phyloP scores from a whole-genome alignment of 2,329 filamentous ascomycete species.

The Fusarium sublunatum region DNA sequence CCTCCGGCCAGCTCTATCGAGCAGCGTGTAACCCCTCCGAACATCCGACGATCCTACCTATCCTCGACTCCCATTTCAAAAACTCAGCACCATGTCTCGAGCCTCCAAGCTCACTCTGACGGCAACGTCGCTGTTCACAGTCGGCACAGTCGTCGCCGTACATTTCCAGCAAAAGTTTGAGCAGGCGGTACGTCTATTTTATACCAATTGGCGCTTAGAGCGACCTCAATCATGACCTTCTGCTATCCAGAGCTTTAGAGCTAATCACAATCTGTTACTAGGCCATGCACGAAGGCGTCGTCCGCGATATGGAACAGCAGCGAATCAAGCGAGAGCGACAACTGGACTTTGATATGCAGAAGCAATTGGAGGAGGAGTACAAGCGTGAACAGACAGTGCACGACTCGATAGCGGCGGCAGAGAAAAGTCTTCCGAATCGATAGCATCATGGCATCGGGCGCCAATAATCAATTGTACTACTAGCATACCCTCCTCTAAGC shows the following conservation, averaged over 20 bases:
- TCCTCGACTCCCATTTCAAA: neutral
- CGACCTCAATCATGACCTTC: neutral
- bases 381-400: slow-evolving; percentile 86
- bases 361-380: slow-evolving; percentile 86
- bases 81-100: slow-evolving; percentile 75
- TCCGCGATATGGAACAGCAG: slow-evolving; percentile 95
- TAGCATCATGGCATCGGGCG: slow-evolving; percentile 20
- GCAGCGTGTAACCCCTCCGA: too few species aligned
- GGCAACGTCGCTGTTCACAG: slow-evolving; percentile 79
- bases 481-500: slow-evolving; percentile 28
- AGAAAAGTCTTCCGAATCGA: slow-evolving; percentile 43
- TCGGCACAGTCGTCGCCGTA: slow-evolving; percentile 82
- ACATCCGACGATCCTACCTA: neutral
- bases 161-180: slow-evolving; percentile 90
- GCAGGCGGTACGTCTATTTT: slow-evolving; percentile 71
- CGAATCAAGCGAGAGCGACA: slow-evolving; percentile 89
- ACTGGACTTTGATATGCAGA: slow-evolving; percentile 94
- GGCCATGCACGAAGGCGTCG: slow-evolving; percentile 96
- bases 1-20: rapidly evolving
- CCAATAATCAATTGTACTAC: slow-evolving; percentile 11
- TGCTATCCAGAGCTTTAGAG: neutral
- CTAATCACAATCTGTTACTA: slow-evolving; percentile 51
- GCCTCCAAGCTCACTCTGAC: slow-evolving; percentile 88
- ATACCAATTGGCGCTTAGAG: neutral
- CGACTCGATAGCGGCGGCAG: slow-evolving; percentile 47